A percentile compares a stretch with the other conserved stretches of the same genome.
Evolutionary conservation across 1,139 yeast genomes (phyloP).

Genomic region (Suhomyces coccinellae): DNA sequence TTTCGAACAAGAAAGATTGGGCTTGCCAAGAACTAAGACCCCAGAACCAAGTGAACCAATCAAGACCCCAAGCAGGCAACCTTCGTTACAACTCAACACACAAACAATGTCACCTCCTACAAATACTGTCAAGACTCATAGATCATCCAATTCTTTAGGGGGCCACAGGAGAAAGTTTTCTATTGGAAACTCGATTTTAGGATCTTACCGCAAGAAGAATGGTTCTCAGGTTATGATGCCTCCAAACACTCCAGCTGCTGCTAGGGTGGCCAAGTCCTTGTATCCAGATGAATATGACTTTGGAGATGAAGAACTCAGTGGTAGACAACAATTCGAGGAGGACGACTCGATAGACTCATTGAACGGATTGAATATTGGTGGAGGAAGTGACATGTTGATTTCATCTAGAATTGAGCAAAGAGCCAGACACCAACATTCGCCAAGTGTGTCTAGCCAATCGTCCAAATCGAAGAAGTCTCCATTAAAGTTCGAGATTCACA

Average conservation of each 20-base stretch:
- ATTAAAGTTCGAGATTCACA: slow-evolving; percentile 84
- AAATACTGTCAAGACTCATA: slow-evolving; percentile 23
- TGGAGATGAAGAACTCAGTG: slow-evolving; percentile 26
- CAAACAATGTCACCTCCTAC: slow-evolving; percentile 30
- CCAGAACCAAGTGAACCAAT: slow-evolving; percentile 28
- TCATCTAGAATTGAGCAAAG: slow-evolving; percentile 60
- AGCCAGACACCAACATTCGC: slow-evolving; percentile 36
- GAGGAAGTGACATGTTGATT: slow-evolving; percentile 67
- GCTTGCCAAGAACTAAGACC: slow-evolving; percentile 22
- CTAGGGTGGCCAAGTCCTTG: slow-evolving; percentile 37
- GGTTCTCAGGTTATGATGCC: slow-evolving; percentile 49
- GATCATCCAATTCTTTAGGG: slow-evolving; percentile 32
- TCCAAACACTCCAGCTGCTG: slow-evolving; percentile 54
- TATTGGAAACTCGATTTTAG: slow-evolving; percentile 54
- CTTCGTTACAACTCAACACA: slow-evolving; percentile 38
- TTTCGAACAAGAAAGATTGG: slow-evolving; percentile 21
- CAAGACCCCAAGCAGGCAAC: slow-evolving; percentile 40
- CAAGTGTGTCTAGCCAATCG: slow-evolving; percentile 26
- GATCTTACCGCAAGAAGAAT: slow-evolving; percentile 47
- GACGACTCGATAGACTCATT: slow-evolving; percentile 68
- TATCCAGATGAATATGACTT: slow-evolving; percentile 44
- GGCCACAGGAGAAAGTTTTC: slow-evolving; percentile 64
- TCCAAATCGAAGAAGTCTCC: slow-evolving; percentile 43
- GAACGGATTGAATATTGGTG: slow-evolving; percentile 47
- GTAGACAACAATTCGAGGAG: slow-evolving; percentile 29